Conservation (phyloP, 768 basidiomycete species). For the Royoungia palumana region DNA sequence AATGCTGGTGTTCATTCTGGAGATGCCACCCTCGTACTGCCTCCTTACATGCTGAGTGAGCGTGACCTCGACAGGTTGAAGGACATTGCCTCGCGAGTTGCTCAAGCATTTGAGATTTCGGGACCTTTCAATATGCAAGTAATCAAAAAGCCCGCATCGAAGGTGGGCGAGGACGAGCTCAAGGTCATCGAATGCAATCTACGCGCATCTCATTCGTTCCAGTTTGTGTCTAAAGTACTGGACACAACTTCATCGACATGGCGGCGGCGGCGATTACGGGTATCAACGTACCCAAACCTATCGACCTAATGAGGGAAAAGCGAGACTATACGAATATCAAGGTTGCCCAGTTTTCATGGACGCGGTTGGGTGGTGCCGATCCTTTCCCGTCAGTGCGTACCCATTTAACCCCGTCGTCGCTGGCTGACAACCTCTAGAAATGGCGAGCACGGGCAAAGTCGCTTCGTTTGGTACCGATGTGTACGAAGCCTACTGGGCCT, state of each 20-base stretch:
- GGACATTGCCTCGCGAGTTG: conserved; percentile 92
- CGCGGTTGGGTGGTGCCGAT: conserved; percentile 87
- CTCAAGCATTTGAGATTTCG: conserved; percentile 90
- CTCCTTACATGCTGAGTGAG: conserved; percentile 78
- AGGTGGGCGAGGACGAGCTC: conserved; percentile 56
- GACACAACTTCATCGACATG: conserved; percentile 94
- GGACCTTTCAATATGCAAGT: conserved; percentile 99
- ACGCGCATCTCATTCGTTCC: conserved; percentile 96
- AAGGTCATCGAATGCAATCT: conserved; percentile 99
- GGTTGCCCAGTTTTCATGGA: conserved; percentile 98
- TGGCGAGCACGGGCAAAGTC: conserved; percentile 98
- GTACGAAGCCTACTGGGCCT: conserved; percentile 94
- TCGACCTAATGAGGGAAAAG: conserved; percentile 87
- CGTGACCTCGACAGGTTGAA: conserved; percentile 85
- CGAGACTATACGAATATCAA: conserved; percentile 95
- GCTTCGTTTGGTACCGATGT: conserved; percentile 93
- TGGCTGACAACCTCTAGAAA: conserved; percentile 52
- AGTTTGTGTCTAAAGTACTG: conserved; percentile 97
- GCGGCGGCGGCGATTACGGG: conserved; percentile 87
- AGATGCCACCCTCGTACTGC: conserved; percentile 95
- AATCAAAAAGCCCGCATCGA: conserved; percentile 71
- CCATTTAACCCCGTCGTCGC: neutral
- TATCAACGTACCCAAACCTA: conserved; percentile 81
- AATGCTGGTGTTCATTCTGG: conserved; percentile 99
- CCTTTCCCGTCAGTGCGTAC: conserved; percentile 61